These are phyloP conservation scores for Hyphopichia wangnamkhiaoensis DNA, from an alignment of 1,139 yeast genomes.

Conservation along the genomic window DNA sequence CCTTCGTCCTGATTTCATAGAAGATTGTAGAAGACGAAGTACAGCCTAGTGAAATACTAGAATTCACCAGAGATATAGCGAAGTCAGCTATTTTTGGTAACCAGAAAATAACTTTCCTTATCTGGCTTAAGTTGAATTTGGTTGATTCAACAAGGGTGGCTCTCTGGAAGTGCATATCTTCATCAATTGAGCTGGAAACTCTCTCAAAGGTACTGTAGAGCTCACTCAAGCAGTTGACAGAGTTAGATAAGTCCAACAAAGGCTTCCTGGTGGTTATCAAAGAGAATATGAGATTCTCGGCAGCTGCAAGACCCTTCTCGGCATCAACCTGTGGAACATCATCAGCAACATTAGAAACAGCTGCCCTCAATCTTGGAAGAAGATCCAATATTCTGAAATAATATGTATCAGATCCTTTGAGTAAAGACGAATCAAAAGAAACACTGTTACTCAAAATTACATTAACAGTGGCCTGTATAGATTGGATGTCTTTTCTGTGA, in stretches of 20 bases:
- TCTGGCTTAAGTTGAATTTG: slow-evolving; percentile 17
- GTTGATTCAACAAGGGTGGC: slow-evolving; percentile 21
- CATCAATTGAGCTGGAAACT: slow-evolving; percentile 14
- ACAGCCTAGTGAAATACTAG: slow-evolving; percentile 16
- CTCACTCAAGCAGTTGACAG: slow-evolving; percentile 13
- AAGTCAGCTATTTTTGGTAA: slow-evolving; percentile 53
- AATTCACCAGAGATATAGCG: slow-evolving; percentile 35
- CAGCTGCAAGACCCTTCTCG: slow-evolving; percentile 75
- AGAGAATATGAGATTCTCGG: slow-evolving; percentile 68
- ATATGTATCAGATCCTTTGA: slow-evolving; percentile 55
- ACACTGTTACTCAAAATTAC: slow-evolving; percentile 57
- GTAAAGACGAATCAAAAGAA: slow-evolving; percentile 38
- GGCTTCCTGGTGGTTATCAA: slow-evolving; percentile 53
- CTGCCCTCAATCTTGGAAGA: slow-evolving; percentile 73
- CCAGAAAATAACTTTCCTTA: slow-evolving; percentile 31
- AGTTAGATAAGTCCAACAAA: slow-evolving; percentile 30
- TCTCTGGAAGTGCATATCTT: slow-evolving; percentile 12
- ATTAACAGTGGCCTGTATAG: slow-evolving; percentile 63
- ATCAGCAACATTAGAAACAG: slow-evolving; percentile 60
- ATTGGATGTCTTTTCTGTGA: slow-evolving; percentile 63
- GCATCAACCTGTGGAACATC: slow-evolving; percentile 80
- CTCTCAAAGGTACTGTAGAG: slow-evolving; percentile 16
- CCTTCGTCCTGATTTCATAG: slow-evolving; percentile 19
- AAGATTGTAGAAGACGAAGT: slow-evolving; percentile 16
- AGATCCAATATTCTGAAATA: slow-evolving; percentile 76